Evolutionary conservation across 2,329 filamentous ascomycete genomes (phyloP), one percentile per base, ranked within the genome.

Genomic region (Ophiobolus disseminans): DNA sequence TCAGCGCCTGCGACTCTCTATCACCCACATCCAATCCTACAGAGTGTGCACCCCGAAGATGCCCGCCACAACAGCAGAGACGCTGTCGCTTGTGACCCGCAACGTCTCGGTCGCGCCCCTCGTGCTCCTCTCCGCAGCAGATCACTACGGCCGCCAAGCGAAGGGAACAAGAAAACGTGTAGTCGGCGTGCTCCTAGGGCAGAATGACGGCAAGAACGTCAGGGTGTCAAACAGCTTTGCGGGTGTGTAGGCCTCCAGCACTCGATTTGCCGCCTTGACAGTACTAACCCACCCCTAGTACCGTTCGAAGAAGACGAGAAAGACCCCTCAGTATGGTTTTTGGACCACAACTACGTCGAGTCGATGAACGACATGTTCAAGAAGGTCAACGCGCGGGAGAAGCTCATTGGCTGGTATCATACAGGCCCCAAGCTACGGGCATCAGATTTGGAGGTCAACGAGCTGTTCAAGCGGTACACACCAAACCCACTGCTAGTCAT

Each of bases 361-460:
- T 90, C 88, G 65, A 99, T 99, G 94, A 96, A 94, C 79, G 94
- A 97, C 76, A 99, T 99, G 94, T 99, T 99, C 84, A 99, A 99
- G 82, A 97, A 97, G 80, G 92, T 99, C 82, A 99, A 99, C 80
- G 94, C 94, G 53, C 83, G 90, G 58, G 94, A 99, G 80, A 97
- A 97, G 86, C 84, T 99, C 74, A 95, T 99, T 82, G 94, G 94
- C 70, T 99, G 94, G 94, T 99, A 99, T 77, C 94, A 99, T 78
- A 96, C 94, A 16, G 94, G 94, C 32, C 94, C 94, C 30, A 99
- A 97, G 82, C 82, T 99, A 69, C 87, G 94, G 72, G 93, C 92
- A 46, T 97, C 94, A 36, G 94, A 99, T 81, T 80, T 99, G 62
- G 90, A 97, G 79, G 96, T 99, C 87, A 99, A 99, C 78, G 94